Evolutionary conservation across 306 rosid genomes (phyloP), one percentile per base, ranked within the genome.

Genomic region (Quercus suber): DNA sequence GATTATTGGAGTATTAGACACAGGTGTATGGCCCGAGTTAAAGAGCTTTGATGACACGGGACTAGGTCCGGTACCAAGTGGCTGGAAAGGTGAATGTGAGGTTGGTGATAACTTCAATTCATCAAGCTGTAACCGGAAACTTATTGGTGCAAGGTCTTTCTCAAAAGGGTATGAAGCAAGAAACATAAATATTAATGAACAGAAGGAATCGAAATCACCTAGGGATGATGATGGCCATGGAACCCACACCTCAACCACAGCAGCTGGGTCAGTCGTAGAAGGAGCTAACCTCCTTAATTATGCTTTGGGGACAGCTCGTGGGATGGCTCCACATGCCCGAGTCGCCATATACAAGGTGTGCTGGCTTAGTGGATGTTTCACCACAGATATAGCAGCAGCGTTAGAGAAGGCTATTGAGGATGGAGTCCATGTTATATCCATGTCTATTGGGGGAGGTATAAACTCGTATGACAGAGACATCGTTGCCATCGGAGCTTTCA

Each of bases 161-260:
- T 69, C 89, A 0, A 87, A 80, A 71, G 97, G 91, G 43, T 90
- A 92, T 2, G 99, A 92, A 81, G 84, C 87, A 33, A 61, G 86
- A 9, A n/a, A 57, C 21, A 93, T 95, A 71, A 79, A 89, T 4
- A 74, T 92, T 28, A 83, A 89, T n/a, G 85, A 69, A 56, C 82
- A 69, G 11, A 25, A 2, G 27, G 97, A 91, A 85, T 92, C 96
- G 11, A 92, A 78, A 76, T 95, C 99, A 57, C 99, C 99, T 0
- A 86, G 97, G 80, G 99, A 95, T 33, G 93, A 85, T 65, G 92
- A 89, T 0, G 99, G 99, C 51, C 99, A 95, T 13, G 99, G 99
- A 79, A 92, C 90, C 73, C 99, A 95, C 80, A 95, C 99, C 58
- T 91, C 97, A 45, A 85, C 95, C 30, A 95, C 97, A 19, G 97